Evolutionary conservation across 1,284 basidiomycete species (phyloP).

Genomic region (Sparassis latifolia): DNA sequence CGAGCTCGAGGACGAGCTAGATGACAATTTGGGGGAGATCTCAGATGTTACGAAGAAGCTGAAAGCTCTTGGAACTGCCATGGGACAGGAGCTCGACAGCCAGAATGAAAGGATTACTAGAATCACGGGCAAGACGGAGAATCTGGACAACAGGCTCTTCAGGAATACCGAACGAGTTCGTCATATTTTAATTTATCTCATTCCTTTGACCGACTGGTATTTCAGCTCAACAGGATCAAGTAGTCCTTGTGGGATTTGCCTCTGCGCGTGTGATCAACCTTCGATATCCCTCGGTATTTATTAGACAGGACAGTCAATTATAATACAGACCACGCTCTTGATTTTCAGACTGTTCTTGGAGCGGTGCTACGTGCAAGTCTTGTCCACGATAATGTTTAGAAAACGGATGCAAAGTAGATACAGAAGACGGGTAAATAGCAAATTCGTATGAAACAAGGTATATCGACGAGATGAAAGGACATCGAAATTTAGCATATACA

Average conservation of each 20-base stretch:
- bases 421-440: no score
- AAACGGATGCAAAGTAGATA: no score
- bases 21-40: slow-evolving; percentile 90
- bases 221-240: slow-evolving; percentile 66
- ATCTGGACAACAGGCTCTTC: slow-evolving; percentile 56
- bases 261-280: no score
- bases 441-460: no score
- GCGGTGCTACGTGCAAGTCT: no score
- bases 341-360: no score
- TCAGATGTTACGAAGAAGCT: slow-evolving; percentile 75
- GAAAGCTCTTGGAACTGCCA: slow-evolving; percentile 79
- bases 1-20: slow-evolving; percentile 82
- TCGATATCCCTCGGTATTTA: no score
- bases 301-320: no score
- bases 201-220: slow-evolving; percentile 5
- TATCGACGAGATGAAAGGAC: no score
- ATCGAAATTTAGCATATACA: no score
- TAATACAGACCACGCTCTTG: no score
- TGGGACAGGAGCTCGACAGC: slow-evolving; percentile 75
- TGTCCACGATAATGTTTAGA: no score
- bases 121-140: slow-evolving; percentile 65
- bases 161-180: slow-evolving; percentile 67
- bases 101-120: slow-evolving; percentile 71
- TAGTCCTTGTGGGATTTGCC: slow-evolving; percentile 22
- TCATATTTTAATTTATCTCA: background rate